These are phyloP conservation scores for Phytopythium helicoides DNA, from an alignment of 352 stramenopile genomes.

Conservation along the genomic window DNA sequence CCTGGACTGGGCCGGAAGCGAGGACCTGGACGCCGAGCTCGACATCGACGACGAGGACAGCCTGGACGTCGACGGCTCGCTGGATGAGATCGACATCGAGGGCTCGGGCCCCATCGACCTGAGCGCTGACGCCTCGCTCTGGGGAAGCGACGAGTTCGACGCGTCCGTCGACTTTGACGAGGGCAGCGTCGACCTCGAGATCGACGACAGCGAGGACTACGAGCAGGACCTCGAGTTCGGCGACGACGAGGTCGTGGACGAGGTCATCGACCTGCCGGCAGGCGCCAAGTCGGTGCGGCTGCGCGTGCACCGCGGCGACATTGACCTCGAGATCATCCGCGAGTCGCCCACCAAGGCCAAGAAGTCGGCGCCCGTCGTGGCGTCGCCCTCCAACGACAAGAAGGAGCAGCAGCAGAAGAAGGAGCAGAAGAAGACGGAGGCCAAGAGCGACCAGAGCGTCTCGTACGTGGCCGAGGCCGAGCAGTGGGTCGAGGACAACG, in stretches of 20 bases:
- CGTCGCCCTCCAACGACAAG: conserved; percentile 3
- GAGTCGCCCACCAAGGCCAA: conserved; percentile 11
- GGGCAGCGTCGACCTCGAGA: conserved; percentile 35
- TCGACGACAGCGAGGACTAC: conserved; percentile 47
- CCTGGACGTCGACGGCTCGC: conserved; percentile 25
- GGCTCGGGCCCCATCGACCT: conserved; percentile 21
- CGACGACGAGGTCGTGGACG: conserved; percentile 31
- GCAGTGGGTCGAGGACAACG: conserved; percentile 38
- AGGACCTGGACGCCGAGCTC: conserved; percentile 22
- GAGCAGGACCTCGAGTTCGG: conserved; percentile 46
- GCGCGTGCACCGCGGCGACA: conserved; percentile 42
- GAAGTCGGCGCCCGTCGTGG: conserved; percentile 5
- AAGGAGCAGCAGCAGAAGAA: conserved; percentile 21
- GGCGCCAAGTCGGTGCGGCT: conserved; percentile 45
- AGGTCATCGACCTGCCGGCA: conserved; percentile 45
- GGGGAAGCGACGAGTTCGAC: conserved; percentile 22
- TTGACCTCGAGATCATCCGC: conserved; percentile 58
- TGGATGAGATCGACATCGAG: conserved; percentile 26
- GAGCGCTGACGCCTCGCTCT: too few species aligned
- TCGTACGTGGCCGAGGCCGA: conserved; percentile 39
- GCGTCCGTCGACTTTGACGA: conserved; percentile 27
- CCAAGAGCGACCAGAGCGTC: conserved; percentile 18
- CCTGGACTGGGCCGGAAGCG: conserved; percentile 11
- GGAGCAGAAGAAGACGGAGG: conserved; percentile 10
- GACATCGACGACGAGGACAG: conserved; percentile 19